phyloP scores from a whole-genome alignment of 164 flowering plant genomes.

The Paratinospora sagittata region DNA sequence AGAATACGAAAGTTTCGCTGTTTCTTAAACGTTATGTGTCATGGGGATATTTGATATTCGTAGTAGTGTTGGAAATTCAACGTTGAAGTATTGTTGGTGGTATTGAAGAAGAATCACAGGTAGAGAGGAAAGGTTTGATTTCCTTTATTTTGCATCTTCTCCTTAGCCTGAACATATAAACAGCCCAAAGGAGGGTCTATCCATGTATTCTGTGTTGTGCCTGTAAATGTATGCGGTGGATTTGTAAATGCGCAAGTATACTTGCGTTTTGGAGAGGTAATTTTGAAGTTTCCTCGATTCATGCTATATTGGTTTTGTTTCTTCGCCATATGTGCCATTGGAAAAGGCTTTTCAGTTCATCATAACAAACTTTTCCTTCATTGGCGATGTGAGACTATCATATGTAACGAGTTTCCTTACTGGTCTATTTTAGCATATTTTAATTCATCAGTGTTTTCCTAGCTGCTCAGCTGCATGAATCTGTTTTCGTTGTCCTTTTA shows the following conservation, averaged over 20 bases:
- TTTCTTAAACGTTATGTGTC: background rate
- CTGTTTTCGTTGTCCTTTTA: too few relatives aligned
- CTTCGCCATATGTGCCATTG: too few relatives aligned
- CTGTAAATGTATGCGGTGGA: constrained; percentile 1
- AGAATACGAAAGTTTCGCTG: background rate
- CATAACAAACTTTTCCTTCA: too few relatives aligned
- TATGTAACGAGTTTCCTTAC: too few relatives aligned
- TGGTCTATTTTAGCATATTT: too few relatives aligned
- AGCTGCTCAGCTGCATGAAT: too few relatives aligned
- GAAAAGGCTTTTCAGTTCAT: too few relatives aligned
- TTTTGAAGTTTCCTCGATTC: background rate
- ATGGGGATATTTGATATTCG: background rate
- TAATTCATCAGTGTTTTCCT: too few relatives aligned
- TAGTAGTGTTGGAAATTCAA: background rate
- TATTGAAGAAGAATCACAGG: background rate
- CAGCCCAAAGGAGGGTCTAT: background rate
- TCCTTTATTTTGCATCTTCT: background rate
- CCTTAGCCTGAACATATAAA: background rate
- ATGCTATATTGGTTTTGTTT: too few relatives aligned
- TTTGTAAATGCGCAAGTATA: constrained; percentile 1
- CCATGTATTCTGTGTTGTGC: background rate
- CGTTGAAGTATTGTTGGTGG: background rate
- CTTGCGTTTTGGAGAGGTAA: constrained; percentile 2
- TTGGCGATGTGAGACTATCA: too few relatives aligned
- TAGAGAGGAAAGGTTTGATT: background rate